Base-by-base conservation (phyloP, 2,329 filamentous ascomycete species). In the Sclerotinia sclerotiorum region DNA sequence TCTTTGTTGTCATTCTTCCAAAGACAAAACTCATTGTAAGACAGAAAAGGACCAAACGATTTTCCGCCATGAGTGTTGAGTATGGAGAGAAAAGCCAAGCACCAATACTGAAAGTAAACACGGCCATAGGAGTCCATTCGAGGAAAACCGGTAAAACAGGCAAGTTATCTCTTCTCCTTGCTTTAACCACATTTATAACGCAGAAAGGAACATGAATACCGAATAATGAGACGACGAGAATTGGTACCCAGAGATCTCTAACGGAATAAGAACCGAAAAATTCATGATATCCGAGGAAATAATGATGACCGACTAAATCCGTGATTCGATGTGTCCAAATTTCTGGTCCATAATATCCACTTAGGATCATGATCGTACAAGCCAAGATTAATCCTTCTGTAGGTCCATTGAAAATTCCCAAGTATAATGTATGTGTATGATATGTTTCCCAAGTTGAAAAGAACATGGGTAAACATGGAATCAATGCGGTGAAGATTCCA, bases 401-500 rank as follows among this genome's bases (percentile, higher is more conserved):
- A 2, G 95, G 95, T 0, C 95, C 95, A 79, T 99, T 99, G 86
- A 99, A 91, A 78, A 94, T 93, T 67, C 95, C 95, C 17, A 99
- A 88, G 79, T 97, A 99, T 7, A 99, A 83, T 0, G 95, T 98
- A 79, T 99, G 95, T 6, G 95, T 97, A 81, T 99, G 95, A 79
- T 97, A 99, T 0, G 95, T 99, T 81, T 99, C 95, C 95, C 95
- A 99, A 2, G 95, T 99, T 3, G 94, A 97, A 82, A 99, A 97
- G 84, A 97, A 99, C 95, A 99, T 99, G 70, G 95, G 92, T 56
- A 99, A 82, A 74, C 93, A 96, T 1, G 95, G 95, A 70, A 94
- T 88, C 55, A 99, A 83, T 1, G 94, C 93, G 0, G 95, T 98
- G 78, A 97, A 96, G 68, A 95, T 90, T 73, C 95, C 95, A 27